Conservation (phyloP, 805 yeast genomes). For the Metschnikowia chrysomelidarum region DNA sequence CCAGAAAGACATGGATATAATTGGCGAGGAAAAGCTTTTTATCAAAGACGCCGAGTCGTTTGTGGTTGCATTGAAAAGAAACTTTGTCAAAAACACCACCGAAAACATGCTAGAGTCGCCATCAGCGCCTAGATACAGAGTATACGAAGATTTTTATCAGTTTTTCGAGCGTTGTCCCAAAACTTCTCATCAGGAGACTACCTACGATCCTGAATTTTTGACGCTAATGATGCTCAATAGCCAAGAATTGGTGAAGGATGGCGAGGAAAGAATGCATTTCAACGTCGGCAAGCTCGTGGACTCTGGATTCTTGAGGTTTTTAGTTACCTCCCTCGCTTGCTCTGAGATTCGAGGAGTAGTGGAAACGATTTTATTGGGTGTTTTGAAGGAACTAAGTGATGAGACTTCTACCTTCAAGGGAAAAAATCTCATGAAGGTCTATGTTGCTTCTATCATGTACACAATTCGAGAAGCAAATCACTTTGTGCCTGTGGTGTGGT, state of each 20-base stretch:
- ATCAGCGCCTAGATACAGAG: constrained; percentile 2
- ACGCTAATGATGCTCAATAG: constrained; percentile 60
- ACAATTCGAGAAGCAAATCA: constrained; percentile 26
- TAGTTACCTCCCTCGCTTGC: constrained; percentile 47
- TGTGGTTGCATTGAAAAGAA: constrained; percentile 51
- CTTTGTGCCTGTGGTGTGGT: constrained; percentile 37
- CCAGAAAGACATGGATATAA: constrained; percentile 43
- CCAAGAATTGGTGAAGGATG: constrained; percentile 52
- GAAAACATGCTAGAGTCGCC: constrained; percentile 17
- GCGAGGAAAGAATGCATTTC: constrained; percentile 30
- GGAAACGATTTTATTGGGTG: constrained; percentile 42
- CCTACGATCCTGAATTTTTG: constrained; percentile 73
- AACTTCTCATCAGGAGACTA: constrained; percentile 23
- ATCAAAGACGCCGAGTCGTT: constrained; percentile 44
- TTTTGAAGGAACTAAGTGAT: constrained; percentile 40
- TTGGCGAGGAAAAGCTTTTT: constrained; percentile 48
- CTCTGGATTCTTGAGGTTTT: constrained; percentile 51
- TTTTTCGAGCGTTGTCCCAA: constrained; percentile 6
- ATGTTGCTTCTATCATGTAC: constrained; percentile 46
- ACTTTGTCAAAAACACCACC: constrained; percentile 49
- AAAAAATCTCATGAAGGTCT: constrained; percentile 51
- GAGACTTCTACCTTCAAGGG: constrained; percentile 48
- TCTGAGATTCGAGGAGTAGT: constrained; percentile 34
- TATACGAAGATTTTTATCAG: constrained; percentile 6
- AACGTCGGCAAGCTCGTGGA: constrained; percentile 59